Evolutionary conservation across 164 flowering plant species (phyloP).

Genomic region (Tetracentron sinense): DNA sequence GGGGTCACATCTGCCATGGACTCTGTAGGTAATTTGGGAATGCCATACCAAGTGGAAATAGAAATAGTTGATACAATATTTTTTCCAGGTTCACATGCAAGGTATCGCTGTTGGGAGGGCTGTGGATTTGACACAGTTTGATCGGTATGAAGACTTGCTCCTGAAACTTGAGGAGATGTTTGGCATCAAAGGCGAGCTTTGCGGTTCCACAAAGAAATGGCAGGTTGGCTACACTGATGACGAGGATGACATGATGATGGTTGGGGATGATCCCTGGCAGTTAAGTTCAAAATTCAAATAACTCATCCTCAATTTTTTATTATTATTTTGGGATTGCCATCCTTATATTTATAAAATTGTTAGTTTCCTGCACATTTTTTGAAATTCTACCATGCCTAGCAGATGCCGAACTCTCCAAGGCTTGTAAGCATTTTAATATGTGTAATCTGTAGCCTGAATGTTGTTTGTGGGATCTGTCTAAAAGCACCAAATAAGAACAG

Average conservation of each 20-base stretch:
- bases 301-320: too few species aligned
- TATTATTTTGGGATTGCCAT: too few species aligned
- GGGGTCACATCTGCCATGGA: too few species aligned
- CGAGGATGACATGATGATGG: conserved; percentile 96
- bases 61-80: not conserved
- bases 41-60: too few species aligned
- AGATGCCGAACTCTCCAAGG: too few species aligned
- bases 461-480: too few species aligned
- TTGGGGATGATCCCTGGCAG: conserved; percentile 98
- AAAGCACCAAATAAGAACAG: too few species aligned
- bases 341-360: not conserved
- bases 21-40: too few species aligned
- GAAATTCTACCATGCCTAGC: too few species aligned
- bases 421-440: too few species aligned
- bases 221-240: conserved; percentile 85
- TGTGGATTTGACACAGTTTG: conserved; percentile 64
- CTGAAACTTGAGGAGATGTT: conserved; percentile 80
- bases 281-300: conserved; percentile 48
- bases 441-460: too few species aligned
- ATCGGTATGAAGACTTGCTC: conserved; percentile 68
- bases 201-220: conserved; percentile 69
- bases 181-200: conserved; percentile 77
- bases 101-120: conserved; percentile 88
- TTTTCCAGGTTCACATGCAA: conserved; percentile 84
- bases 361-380: not conserved